Conservation (phyloP, 306 rosid genomes). For the Trichosanthes cucumerina region DNA sequence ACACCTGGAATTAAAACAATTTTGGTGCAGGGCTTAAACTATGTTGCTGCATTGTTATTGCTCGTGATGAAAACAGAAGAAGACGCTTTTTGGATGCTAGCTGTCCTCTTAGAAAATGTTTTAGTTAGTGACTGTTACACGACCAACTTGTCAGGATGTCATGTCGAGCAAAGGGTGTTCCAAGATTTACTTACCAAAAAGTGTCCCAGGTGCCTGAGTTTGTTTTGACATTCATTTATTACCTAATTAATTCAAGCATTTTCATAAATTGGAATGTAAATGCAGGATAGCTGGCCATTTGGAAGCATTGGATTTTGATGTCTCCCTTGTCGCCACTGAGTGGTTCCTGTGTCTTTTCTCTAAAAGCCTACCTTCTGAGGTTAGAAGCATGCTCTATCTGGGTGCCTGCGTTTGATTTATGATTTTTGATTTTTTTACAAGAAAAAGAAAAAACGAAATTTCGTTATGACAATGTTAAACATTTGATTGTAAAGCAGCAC, state of each 20-base stretch:
- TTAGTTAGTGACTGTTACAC: slow-evolving; percentile 92
- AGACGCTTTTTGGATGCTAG: slow-evolving; percentile 99
- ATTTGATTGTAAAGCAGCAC: background rate
- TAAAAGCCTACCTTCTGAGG: slow-evolving; percentile 95
- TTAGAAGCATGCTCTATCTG: slow-evolving; percentile 12
- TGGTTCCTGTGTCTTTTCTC: slow-evolving; percentile 97
- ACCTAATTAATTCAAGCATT: background rate
- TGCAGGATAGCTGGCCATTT: slow-evolving; percentile 81
- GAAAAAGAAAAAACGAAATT: background rate
- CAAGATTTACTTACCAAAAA: slow-evolving; percentile 69
- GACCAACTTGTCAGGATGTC: slow-evolving; percentile 90
- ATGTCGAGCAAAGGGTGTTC: slow-evolving; percentile 97
- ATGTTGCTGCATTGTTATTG: slow-evolving; percentile 86
- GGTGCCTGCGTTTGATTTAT: background rate
- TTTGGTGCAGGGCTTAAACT: slow-evolving; percentile 81
- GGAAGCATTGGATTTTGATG: slow-evolving; percentile 83
- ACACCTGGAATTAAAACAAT: background rate
- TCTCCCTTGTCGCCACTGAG: slow-evolving; percentile 96
- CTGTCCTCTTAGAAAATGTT: slow-evolving; percentile 89
- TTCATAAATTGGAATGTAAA: background rate
- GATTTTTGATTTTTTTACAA: background rate
- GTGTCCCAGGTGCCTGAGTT: slow-evolving; percentile 66
- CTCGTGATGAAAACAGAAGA: slow-evolving; percentile 98
- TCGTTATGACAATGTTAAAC: background rate
- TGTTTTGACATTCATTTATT: background rate